These are phyloP conservation scores for Xylaria castorea DNA, from an alignment of 495 filamentous ascomycete species.

Conservation along the genomic window DNA sequence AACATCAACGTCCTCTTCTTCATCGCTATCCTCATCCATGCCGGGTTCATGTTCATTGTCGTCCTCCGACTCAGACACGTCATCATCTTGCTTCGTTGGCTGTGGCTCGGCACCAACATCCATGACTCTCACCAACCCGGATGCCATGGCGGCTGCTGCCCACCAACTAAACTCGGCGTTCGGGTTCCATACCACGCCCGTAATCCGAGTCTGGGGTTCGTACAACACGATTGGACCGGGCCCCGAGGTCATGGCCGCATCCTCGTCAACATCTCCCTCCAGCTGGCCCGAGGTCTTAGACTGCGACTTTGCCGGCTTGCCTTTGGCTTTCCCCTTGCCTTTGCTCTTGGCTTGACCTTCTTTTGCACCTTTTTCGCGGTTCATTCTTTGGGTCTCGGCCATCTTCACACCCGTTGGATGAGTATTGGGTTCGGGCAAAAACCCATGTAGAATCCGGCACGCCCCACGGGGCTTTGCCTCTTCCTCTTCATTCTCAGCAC, in stretches of 20 bases:
- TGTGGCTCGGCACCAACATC: slow-evolving; percentile 48
- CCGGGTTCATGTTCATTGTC: slow-evolving; percentile 17
- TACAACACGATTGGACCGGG: slow-evolving; percentile 49
- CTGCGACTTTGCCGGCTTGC: slow-evolving; percentile 41
- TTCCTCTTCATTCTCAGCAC: slow-evolving; percentile 23
- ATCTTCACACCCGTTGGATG: slow-evolving; percentile 68
- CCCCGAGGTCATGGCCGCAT: slow-evolving; percentile 40
- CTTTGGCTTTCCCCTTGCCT: slow-evolving; percentile 62
- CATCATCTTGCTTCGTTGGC: slow-evolving; percentile 18
- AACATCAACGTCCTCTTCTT: slow-evolving; percentile 29
- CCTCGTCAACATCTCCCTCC: slow-evolving; percentile 33
- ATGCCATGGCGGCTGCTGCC: slow-evolving; percentile 60
- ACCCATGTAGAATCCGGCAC: slow-evolving; percentile 61
- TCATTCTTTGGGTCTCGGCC: slow-evolving; percentile 54
- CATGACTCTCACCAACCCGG: slow-evolving; percentile 54
- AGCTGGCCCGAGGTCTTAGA: slow-evolving; percentile 50
- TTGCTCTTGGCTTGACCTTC: slow-evolving; percentile 51
- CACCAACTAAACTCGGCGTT: slow-evolving; percentile 57
- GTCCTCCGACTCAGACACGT: background rate
- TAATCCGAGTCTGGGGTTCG: slow-evolving; percentile 53
- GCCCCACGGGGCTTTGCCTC: slow-evolving; percentile 63
- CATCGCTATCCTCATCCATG: slow-evolving; percentile 21
- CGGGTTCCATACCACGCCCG: slow-evolving; percentile 55
- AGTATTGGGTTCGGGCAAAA: slow-evolving; percentile 60
- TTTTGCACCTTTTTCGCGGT: slow-evolving; percentile 58